Conservation (phyloP, 805 yeast genomes). For the Saccharomycopsis fermentans region DNA sequence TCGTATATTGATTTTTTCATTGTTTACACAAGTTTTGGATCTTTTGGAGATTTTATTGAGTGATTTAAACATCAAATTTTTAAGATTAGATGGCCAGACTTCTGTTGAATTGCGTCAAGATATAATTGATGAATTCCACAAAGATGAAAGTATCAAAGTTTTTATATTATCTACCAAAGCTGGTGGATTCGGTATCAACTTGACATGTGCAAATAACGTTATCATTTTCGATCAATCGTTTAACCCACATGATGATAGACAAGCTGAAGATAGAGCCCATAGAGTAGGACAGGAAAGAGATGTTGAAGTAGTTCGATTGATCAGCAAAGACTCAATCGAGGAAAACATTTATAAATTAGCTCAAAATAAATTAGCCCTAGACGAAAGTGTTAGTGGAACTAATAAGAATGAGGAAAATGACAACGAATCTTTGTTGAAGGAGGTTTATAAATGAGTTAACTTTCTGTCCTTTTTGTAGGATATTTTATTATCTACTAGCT, state of each 20-base stretch:
- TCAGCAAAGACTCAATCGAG: constrained; percentile 70
- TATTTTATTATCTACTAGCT: neutral
- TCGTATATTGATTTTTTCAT: constrained; percentile 74
- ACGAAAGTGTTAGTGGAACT: constrained; percentile 24
- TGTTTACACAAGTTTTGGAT: constrained; percentile 88
- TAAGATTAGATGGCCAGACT: constrained; percentile 89
- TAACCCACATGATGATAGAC: constrained; percentile 97
- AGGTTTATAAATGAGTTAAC: constrained; percentile 3
- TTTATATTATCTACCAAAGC: constrained; percentile 90
- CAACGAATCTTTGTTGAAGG: constrained; percentile 10
- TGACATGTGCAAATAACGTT: constrained; percentile 91
- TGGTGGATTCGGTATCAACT: constrained; percentile 96
- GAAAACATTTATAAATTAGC: constrained; percentile 83
- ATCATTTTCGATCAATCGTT: constrained; percentile 88
- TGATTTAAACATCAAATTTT: constrained; percentile 52
- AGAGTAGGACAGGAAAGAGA: constrained; percentile 89
- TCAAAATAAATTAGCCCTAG: constrained; percentile 82
- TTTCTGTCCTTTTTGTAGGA: neutral
- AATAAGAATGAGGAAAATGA: constrained; percentile 5
- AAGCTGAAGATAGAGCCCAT: constrained; percentile 98
- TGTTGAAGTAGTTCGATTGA: constrained; percentile 68
- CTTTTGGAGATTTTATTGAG: constrained; percentile 71
- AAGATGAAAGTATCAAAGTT: constrained; percentile 71
- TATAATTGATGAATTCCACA: constrained; percentile 79
- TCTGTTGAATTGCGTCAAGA: constrained; percentile 90